Conservation (phyloP, 2,329 filamentous ascomycete species). For the Cytospora chrysosperma region DNA sequence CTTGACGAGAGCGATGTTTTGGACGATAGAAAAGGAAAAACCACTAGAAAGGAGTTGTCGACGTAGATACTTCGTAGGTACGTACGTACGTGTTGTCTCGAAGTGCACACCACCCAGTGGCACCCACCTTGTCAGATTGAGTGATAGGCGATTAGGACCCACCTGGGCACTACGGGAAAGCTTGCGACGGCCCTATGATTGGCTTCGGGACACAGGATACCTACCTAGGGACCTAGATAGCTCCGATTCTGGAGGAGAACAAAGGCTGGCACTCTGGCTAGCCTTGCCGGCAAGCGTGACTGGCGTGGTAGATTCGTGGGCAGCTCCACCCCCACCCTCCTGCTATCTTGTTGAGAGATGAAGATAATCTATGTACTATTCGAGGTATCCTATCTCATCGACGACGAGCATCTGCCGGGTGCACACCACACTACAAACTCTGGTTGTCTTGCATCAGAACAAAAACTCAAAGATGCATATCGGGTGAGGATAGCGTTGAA, state of each 20-base stretch:
- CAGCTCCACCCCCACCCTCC: conserved; percentile 9
- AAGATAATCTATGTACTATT: conserved; percentile 22
- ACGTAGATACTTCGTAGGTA: not conserved
- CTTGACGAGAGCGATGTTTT: not conserved
- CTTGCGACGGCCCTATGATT: conserved; percentile 9
- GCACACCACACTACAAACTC: not conserved
- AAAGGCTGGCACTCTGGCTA: not conserved
- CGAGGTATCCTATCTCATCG: too few species aligned
- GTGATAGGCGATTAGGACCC: not conserved
- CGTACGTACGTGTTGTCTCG: not conserved
- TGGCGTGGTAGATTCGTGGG: not conserved
- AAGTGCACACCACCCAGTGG: too few species aligned
- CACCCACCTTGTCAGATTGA: conserved; percentile 4
- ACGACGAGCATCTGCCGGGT: not conserved
- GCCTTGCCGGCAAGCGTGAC: not conserved
- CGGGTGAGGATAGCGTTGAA: too few species aligned
- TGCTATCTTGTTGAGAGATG: conserved; percentile 19
- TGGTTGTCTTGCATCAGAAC: not conserved
- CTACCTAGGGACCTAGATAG: too few species aligned
- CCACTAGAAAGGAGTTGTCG: not conserved
- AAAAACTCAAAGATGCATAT: too few species aligned
- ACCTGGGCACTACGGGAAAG: not conserved
- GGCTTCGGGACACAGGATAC: not conserved
- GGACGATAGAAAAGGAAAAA: not conserved
- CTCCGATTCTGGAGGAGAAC: conserved; percentile 9